Base-by-base conservation (phyloP, 306 rosid species). In the Cicer chorassanicum region DNA sequence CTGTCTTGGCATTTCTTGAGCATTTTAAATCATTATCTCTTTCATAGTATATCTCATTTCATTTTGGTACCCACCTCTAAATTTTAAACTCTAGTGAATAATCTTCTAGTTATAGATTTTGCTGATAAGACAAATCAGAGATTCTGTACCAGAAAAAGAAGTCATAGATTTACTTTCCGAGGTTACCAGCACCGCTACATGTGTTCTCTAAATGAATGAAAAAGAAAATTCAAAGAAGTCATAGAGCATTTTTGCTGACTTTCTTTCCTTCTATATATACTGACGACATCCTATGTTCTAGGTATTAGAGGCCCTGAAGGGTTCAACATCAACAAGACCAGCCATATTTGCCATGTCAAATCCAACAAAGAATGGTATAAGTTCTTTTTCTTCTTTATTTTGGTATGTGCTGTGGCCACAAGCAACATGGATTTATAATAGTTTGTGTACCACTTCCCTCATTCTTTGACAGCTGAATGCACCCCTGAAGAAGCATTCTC, bases 301-400 rank as follows among this genome's bases (percentile, higher is more conserved):
- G 99, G 98, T 95, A 34, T 73, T 95, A 73, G 99, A 92, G 75
- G 97, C 99, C 71, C 89, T 95, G 56, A 95, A 87, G 86, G 87
- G 68, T 78, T 92, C 99, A 74, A 95, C 99, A n/a, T 90, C 99
- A 55, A 92, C 97, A 9, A 95, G 97, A 75, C 97, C 99, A 9
- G 99, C 99, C 72, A 88, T 95, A 48, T 95, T 95, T 89, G 96
- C 99, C 55, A 95, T 95, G 99, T 95, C 99, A 78, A 95, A 95
- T 80, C 99, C 99, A 50, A 95, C 99, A 73, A 95, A 85, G 41
- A 95, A 90, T 81, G 99, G 99, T 95, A 76, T 34, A n/a, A 4
- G 9, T 60, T 42, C 18, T 50, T 59, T 36, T 18, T 72, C 16
- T 54, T 18, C 51, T 71, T 59, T 42, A 9, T 53, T 59, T 11